A percentile compares a stretch with the other conserved stretches of the same genome.
Evolutionary conservation across 441 rosid species (phyloP).

Genomic region (Pelargonium myrrhifolium): DNA sequence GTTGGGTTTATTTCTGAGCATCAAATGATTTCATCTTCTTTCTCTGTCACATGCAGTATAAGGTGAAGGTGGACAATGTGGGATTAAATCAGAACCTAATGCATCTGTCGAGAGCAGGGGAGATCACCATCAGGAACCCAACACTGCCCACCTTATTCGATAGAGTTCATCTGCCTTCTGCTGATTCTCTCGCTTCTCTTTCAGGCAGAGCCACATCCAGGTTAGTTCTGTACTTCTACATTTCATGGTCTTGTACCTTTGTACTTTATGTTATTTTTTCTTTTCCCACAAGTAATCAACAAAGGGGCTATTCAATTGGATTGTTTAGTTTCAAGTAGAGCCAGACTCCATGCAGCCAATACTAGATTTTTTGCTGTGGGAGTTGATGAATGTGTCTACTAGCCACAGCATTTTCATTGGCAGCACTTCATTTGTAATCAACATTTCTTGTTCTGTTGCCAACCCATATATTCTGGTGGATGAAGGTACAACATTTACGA

Average conservation of each 20-base stretch:
- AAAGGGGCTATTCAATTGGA: not conserved
- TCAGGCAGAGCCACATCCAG: not conserved
- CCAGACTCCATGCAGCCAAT: not conserved
- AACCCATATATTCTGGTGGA: not conserved
- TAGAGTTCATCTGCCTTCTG: constrained; percentile 4
- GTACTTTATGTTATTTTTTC: not conserved
- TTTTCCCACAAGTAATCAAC: not conserved
- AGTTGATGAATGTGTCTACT: too few species aligned
- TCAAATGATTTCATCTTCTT: not conserved
- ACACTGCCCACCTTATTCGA: not conserved
- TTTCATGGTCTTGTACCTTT: not conserved
- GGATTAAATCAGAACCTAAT: not conserved
- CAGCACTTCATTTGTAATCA: not conserved
- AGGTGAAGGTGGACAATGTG: constrained; percentile 9
- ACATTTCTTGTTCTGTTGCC: not conserved
- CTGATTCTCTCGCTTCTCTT: not conserved
- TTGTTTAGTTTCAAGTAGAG: not conserved
- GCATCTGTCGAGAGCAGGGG: constrained; percentile 9
- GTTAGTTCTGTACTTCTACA: not conserved
- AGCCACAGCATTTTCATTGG: not conserved
- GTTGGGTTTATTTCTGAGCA: not conserved
- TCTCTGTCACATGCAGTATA: not conserved
- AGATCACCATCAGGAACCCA: constrained; percentile 1
- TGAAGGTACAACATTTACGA: constrained; percentile 6
- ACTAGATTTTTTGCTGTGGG: not conserved